Conservation (phyloP, 2,329 filamentous ascomycete species). For the Chaetomium olivaceum region DNA sequence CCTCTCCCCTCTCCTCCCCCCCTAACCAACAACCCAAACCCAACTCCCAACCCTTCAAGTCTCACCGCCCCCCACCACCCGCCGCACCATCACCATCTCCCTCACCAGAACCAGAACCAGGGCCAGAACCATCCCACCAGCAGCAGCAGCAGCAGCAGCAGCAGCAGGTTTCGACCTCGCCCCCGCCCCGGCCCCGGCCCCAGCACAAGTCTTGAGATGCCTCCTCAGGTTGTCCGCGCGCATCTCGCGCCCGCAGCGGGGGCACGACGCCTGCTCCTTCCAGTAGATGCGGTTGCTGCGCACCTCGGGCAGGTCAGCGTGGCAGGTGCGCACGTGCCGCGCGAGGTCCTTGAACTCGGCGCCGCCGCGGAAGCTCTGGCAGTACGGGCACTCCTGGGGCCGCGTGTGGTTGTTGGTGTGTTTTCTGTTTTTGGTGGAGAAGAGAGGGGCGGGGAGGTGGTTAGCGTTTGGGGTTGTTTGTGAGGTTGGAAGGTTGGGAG, state of each 20-base stretch:
- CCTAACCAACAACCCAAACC: not conserved
- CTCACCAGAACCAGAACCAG: too few relatives aligned
- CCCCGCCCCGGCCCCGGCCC: not conserved
- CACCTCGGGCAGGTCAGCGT: not conserved
- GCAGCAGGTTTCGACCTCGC: too few relatives aligned
- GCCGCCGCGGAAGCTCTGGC: not conserved
- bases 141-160: not conserved
- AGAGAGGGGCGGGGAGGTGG: not conserved
- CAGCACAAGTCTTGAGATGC: constrained; percentile 3
- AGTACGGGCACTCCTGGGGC: constrained; percentile 2
- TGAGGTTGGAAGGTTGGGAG: too few relatives aligned
- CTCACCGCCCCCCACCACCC: too few relatives aligned
- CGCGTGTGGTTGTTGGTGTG: constrained; percentile 16
- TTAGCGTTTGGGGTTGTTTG: too few relatives aligned
- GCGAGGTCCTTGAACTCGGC: constrained; percentile 18
- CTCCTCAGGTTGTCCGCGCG: constrained; percentile 10
- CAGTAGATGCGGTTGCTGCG: not conserved
- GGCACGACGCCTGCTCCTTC: not conserved
- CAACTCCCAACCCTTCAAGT: not conserved
- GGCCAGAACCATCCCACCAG: too few relatives aligned
- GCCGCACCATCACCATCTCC: too few relatives aligned
- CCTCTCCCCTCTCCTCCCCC: too few relatives aligned
- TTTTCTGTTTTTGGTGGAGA: not conserved
- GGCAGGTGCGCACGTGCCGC: constrained; percentile 14
- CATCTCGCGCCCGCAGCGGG: not conserved